Evolutionary conservation across 257 asterid genomes (phyloP).

Genomic region (Leptodermis oblonga): DNA sequence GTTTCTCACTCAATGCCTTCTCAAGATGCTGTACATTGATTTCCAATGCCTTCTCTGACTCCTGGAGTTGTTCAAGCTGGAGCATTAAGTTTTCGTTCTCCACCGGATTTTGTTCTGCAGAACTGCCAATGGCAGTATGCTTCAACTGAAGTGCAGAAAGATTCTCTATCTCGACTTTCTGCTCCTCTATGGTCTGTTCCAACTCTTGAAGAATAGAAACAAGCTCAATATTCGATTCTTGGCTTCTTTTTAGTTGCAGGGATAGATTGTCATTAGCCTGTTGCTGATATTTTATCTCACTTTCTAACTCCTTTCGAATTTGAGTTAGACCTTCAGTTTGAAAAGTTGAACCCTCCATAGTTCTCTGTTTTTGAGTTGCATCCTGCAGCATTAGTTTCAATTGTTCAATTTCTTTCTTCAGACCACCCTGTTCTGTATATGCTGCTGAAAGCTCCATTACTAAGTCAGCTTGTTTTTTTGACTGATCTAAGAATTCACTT

Average conservation of each 20-base stretch:
- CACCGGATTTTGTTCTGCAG: constrained; percentile 25
- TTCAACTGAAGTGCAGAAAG: constrained; percentile 40
- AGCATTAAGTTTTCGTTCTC: constrained; percentile 29
- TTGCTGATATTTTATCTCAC: constrained; percentile 62
- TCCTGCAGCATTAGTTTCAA: constrained; percentile 40
- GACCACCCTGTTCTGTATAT: constrained; percentile 45
- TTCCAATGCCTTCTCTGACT: constrained; percentile 47
- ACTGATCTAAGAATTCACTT: constrained; percentile 51
- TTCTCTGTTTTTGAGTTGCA: constrained; percentile 21
- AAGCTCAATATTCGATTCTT: constrained; percentile 83
- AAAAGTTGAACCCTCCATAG: constrained; percentile 25
- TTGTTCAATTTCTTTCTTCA: constrained; percentile 52
- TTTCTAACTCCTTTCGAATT: constrained; percentile 54
- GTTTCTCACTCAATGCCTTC: constrained; percentile 39
- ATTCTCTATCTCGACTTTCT: constrained; percentile 63
- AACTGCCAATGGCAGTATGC: constrained; percentile 23
- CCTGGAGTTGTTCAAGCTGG: constrained; percentile 35
- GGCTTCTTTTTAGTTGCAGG: constrained; percentile 63
- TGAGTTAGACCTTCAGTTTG: constrained; percentile 36
- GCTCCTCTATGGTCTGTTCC: constrained; percentile 68
- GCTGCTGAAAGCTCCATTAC: constrained; percentile 66
- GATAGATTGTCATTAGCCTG: constrained; percentile 52
- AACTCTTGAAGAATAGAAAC: constrained; percentile 85
- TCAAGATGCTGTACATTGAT: constrained; percentile 36
- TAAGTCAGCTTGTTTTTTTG: constrained; percentile 60